Evolutionary conservation across 768 basidiomycete species (phyloP), one percentile per base, ranked within the genome.

Genomic region (Mycena vulgaris): DNA sequence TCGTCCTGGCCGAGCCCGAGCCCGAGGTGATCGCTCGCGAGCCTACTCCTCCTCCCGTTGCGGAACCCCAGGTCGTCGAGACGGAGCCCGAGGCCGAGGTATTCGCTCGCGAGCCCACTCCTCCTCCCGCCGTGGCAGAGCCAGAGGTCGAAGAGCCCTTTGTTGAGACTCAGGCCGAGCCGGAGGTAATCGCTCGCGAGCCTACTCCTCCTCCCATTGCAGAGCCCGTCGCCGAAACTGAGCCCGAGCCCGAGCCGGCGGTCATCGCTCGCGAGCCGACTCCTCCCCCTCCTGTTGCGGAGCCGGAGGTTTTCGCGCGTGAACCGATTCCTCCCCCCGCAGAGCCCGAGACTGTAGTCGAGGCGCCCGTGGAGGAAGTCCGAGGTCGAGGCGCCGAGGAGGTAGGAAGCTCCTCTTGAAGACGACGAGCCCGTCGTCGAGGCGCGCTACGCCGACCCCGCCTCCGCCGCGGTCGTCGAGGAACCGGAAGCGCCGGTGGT

Each of bases 21-120:
- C 47, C 31, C 2, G 45, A 10, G 60, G 31, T 25, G 1, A 49
- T 61, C 40, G n/a, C 60, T 3, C 60, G 60, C 17, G 60, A 48
- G 13, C 35, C 57, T 16, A 58, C 39, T 10, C 57, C 57, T 40
- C 40, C 56, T 23, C n/a, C 23, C 14, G 39, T 3, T 25, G 31
- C 13, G 19, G 17, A 4, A 17, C 5, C 5, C 8, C 16, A 13
- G 8, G 51, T 21, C 27, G 33, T 25, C 11, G 39, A 21, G 1
- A 47, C 48, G 5, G 56, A 59, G 25, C 63, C 56, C 14, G 48
- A 49, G 45, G n/a, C 60, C 35, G 52, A 61, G 52, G 10, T 35
- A 6, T 6, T 35, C 33, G 33, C 13, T 13, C 40, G 40, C 19
- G 40, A 51, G 23, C 21, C 45, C 6, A 47, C 39, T n/a, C 61